A percentile compares a stretch with the other conserved stretches of the same genome.
Conservation (phyloP, 345 rosid genomes). For the Diplotaxis tenuifolia region DNA sequence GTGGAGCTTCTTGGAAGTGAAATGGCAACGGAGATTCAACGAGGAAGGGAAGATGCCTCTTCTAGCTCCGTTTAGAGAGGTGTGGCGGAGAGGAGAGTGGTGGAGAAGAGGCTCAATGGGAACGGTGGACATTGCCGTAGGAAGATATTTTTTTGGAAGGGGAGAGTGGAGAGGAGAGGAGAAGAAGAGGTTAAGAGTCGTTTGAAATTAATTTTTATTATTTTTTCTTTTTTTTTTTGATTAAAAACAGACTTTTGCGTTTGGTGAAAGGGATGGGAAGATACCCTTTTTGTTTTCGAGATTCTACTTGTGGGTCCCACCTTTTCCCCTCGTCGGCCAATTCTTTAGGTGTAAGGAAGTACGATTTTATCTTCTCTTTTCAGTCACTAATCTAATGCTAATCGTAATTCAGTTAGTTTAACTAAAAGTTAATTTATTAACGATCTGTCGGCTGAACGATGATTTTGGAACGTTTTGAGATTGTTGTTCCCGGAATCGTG, state of each 20-base stretch:
- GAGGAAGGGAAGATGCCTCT: slow-evolving; percentile 14
- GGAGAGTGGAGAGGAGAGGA: background rate
- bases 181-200: slow-evolving; percentile 29
- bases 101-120: slow-evolving; percentile 46
- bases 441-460: background rate
- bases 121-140: slow-evolving; percentile 46
- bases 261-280: background rate
- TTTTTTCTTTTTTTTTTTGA: background rate
- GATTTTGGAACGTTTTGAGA: slow-evolving; percentile 11
- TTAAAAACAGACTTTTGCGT: background rate
- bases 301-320: slow-evolving; percentile 8
- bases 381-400: background rate
- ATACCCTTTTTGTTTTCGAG: slow-evolving; percentile 11
- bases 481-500: background rate
- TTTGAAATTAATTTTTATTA: slow-evolving; percentile 6
- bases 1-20: slow-evolving; percentile 26
- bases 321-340: background rate
- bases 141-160: background rate
- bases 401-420: too few species aligned
- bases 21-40: slow-evolving; percentile 26
- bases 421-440: too few species aligned
- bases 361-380: too few species aligned
- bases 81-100: slow-evolving; percentile 16
- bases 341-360: too few species aligned
- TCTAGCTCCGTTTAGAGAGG: slow-evolving; percentile 18